Conservation (phyloP, 1,284 basidiomycete genomes). For the Gomphus sp. region DNA sequence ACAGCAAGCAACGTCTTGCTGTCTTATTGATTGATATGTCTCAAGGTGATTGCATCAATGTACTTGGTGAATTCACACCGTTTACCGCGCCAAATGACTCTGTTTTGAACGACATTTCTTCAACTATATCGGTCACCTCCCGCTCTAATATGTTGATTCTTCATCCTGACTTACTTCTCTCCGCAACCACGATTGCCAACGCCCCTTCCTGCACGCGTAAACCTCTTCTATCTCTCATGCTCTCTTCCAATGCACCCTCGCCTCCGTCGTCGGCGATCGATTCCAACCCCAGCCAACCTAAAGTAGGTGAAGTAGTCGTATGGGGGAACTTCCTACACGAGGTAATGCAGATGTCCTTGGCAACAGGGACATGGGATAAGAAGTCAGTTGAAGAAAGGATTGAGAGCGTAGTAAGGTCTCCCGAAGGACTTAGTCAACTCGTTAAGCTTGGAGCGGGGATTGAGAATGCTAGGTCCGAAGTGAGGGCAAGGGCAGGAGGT, state of each 20-base stretch:
- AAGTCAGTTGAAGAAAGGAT: constrained; percentile 47
- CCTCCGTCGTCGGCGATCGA: constrained; percentile 17
- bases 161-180: constrained; percentile 85
- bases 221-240: constrained; percentile 57
- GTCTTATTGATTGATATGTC: neutral
- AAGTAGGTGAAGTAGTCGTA: constrained; percentile 45
- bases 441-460: constrained; percentile 51
- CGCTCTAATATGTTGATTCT: constrained; percentile 62
- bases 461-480: constrained; percentile 54
- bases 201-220: constrained; percentile 76
- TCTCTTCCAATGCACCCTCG: constrained; percentile 19
- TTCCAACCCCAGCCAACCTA: constrained; percentile 32
- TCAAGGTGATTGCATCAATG: constrained; percentile 69
- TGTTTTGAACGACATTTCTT: constrained; percentile 24
- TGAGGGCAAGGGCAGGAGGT: constrained; percentile 52
- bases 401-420: constrained; percentile 36
- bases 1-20: neutral
- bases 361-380: constrained; percentile 50
- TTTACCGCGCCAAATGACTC: constrained; percentile 20
- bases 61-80: constrained; percentile 50
- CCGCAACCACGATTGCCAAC: constrained; percentile 79
- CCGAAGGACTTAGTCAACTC: constrained; percentile 45
- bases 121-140: constrained; percentile 47
- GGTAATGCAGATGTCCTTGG: constrained; percentile 74
- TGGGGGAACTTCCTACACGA: constrained; percentile 91